Conservation (phyloP, 495 filamentous ascomycete genomes). For the Penicillium waksmanii region DNA sequence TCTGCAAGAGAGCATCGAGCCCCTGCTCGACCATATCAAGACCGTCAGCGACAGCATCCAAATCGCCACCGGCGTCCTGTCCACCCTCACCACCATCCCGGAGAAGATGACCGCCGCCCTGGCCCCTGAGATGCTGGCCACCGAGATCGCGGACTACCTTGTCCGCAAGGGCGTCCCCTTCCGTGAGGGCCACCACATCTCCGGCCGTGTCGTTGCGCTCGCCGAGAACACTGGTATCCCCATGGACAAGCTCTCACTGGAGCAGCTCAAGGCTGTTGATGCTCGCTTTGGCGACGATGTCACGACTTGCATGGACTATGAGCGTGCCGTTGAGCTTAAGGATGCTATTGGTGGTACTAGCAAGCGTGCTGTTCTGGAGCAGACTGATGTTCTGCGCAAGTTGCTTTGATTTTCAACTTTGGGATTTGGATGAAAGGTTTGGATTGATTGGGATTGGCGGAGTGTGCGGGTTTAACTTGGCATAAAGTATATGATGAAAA, state of each 20-base stretch:
- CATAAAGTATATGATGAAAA: slow-evolving; percentile 22
- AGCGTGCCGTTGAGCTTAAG: slow-evolving; percentile 83
- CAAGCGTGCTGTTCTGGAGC: slow-evolving; percentile 71
- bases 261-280: slow-evolving; percentile 75
- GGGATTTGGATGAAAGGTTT: slow-evolving; percentile 4
- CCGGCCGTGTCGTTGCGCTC: slow-evolving; percentile 74
- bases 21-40: slow-evolving; percentile 85
- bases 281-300: slow-evolving; percentile 77
- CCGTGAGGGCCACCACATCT: slow-evolving; percentile 86
- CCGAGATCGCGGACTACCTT: slow-evolving; percentile 88
- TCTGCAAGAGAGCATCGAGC: slow-evolving; percentile 87
- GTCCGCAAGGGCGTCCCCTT: slow-evolving; percentile 84
- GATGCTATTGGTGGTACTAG: slow-evolving; percentile 83
- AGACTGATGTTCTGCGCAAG: slow-evolving; percentile 72
- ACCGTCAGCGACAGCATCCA: slow-evolving; percentile 83
- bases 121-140: slow-evolving; percentile 74
- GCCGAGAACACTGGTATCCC: slow-evolving; percentile 69
- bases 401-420: not conserved
- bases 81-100: slow-evolving; percentile 66
- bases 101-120: slow-evolving; percentile 80
- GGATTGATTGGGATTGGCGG: slow-evolving; percentile 11
- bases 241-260: slow-evolving; percentile 76
- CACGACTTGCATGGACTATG: slow-evolving; percentile 75
- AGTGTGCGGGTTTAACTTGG: slow-evolving; percentile 3
- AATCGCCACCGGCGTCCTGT: slow-evolving; percentile 79